Conservation (phyloP, 352 stramenopile genomes). For the Blastocystis sp. region DNA sequence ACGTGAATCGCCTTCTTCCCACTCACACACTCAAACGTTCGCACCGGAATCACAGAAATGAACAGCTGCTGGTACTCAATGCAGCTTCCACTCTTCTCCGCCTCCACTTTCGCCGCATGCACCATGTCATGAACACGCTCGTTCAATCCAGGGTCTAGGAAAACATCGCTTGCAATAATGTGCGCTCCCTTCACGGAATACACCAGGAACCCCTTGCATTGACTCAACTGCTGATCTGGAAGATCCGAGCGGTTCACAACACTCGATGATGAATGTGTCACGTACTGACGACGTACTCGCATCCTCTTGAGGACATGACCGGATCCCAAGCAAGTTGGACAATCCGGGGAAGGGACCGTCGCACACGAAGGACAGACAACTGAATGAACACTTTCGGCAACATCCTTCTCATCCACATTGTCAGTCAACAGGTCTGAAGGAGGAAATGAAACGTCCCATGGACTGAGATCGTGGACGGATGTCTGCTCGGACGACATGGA, state of each 20-base stretch:
- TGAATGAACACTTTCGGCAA: too few species aligned
- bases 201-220: not conserved
- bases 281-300: not conserved
- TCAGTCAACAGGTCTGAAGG: too few species aligned
- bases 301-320: not conserved
- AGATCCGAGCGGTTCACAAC: not conserved
- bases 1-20: not conserved
- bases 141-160: not conserved
- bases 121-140: not conserved
- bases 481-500: not conserved
- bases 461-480: too few species aligned
- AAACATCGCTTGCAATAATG: not conserved
- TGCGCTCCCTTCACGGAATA: not conserved
- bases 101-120: not conserved
- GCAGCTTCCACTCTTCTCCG: not conserved
- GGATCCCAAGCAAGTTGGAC: not conserved
- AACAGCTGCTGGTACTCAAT: conserved; percentile 18
- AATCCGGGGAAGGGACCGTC: not conserved
- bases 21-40: not conserved
- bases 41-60: conserved; percentile 18
- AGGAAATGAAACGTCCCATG: too few species aligned
- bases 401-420: too few species aligned
- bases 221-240: not conserved
- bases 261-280: too few species aligned
- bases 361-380: too few species aligned